phyloP scores from a whole-genome alignment of 2,329 filamentous ascomycete species.

The Lasiodiplodia sp. region DNA sequence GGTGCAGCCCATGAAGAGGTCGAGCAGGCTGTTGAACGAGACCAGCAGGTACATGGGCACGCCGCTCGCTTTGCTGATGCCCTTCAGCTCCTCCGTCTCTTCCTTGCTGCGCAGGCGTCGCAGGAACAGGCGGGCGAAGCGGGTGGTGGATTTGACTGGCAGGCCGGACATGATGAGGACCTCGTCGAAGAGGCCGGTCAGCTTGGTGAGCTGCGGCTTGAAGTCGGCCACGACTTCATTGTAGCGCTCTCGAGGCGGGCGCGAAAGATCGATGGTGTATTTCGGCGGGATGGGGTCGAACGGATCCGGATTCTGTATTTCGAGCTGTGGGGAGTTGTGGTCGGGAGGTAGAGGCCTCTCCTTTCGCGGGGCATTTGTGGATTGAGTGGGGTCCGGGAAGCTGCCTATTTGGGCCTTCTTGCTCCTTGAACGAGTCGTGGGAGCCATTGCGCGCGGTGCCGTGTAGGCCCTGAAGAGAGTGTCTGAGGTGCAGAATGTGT shows the following conservation, averaged over 20 bases:
- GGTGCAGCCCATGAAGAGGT: slow-evolving; percentile 71
- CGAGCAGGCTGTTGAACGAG: slow-evolving; percentile 68
- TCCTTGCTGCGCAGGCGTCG: slow-evolving; percentile 61
- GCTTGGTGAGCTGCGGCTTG: slow-evolving; percentile 49
- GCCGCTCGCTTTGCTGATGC: slow-evolving; percentile 60
- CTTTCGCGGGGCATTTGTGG: background rate
- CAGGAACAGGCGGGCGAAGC: slow-evolving; percentile 57
- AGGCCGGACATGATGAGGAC: slow-evolving; percentile 47
- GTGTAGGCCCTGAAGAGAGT: too few species aligned
- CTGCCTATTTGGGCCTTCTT: slow-evolving; percentile 14
- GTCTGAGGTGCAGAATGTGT: too few species aligned
- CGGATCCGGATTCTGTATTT: background rate
- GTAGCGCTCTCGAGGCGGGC: slow-evolving; percentile 62
- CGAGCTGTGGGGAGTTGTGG: background rate
- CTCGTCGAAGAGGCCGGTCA: slow-evolving; percentile 61
- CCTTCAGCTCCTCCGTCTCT: slow-evolving; percentile 67
- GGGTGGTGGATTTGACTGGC: slow-evolving; percentile 33
- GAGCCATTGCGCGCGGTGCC: slow-evolving; percentile 8
- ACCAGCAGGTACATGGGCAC: slow-evolving; percentile 68
- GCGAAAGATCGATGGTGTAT: slow-evolving; percentile 63
- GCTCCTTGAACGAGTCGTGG: slow-evolving; percentile 21
- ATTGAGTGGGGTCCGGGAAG: slow-evolving; percentile 15
- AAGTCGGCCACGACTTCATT: slow-evolving; percentile 56
- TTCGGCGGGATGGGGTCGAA: slow-evolving; percentile 40
- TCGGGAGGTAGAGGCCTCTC: background rate